phyloP scores from a whole-genome alignment of 1,139 yeast genomes.

The Sugiyamaella japonica region DNA sequence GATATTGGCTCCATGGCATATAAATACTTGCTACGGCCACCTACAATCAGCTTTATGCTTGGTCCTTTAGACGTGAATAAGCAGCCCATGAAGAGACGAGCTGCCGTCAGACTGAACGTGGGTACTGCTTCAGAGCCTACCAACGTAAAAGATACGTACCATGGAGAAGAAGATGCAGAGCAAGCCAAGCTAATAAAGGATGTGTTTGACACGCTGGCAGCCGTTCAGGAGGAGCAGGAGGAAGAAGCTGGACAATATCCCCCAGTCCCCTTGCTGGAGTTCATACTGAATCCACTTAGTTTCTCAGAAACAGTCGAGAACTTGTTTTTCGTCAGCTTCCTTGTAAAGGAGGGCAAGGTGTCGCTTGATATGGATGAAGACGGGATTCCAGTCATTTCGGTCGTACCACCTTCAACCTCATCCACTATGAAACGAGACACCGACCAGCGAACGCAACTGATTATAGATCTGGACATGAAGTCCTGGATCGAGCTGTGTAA shows the following conservation, averaged over 20 bases:
- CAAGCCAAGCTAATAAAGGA: conserved; percentile 41
- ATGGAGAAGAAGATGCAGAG: conserved; percentile 18
- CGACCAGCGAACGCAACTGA: conserved; percentile 49
- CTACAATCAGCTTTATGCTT: conserved; percentile 59
- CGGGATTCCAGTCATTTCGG: conserved; percentile 50
- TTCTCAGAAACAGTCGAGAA: conserved; percentile 82
- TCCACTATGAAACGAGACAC: neutral
- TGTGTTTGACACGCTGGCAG: conserved; percentile 28
- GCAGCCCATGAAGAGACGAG: conserved; percentile 36
- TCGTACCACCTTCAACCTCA: conserved; percentile 38
- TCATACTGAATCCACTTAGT: conserved; percentile 71
- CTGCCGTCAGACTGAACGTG: conserved; percentile 14
- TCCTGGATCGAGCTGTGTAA: conserved; percentile 56
- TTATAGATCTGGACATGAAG: conserved; percentile 65
- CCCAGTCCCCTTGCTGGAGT: conserved; percentile 60
- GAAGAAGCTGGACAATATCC: conserved; percentile 35
- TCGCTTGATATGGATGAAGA: conserved; percentile 48
- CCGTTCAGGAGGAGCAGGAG: conserved; percentile 9
- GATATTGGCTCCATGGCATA: conserved; percentile 48
- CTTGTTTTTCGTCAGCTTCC: conserved; percentile 75
- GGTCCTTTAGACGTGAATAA: conserved; percentile 74
- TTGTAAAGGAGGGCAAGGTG: conserved; percentile 71
- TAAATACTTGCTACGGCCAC: conserved; percentile 51
- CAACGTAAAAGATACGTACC: conserved; percentile 13
- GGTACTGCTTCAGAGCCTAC: conserved; percentile 20